These are phyloP conservation scores for Rubia tinctorum DNA, from an alignment of 305 asterid species.

Conservation along the genomic window DNA sequence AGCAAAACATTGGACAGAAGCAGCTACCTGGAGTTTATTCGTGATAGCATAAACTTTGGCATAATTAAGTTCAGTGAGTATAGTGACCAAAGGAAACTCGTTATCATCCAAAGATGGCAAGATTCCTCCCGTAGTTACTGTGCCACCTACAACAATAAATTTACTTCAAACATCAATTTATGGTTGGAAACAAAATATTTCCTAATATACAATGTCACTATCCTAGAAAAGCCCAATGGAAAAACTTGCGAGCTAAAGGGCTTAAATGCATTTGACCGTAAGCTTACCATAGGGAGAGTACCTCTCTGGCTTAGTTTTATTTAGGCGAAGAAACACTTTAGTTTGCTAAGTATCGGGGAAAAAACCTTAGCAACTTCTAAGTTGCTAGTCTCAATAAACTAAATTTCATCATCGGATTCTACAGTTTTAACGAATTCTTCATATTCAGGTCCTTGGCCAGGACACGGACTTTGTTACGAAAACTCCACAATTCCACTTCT, in stretches of 20 bases:
- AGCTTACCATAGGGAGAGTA: slow-evolving; percentile 68
- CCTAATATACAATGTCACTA: neutral
- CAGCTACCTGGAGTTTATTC: slow-evolving; percentile 67
- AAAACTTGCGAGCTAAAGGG: neutral
- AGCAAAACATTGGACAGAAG: slow-evolving; percentile 15
- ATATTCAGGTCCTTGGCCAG: slow-evolving; percentile 63
- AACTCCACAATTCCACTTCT: neutral
- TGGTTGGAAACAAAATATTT: neutral
- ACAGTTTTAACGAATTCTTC: slow-evolving; percentile 75
- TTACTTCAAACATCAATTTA: neutral
- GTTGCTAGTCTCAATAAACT: slow-evolving; percentile 73
- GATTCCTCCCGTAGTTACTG: slow-evolving; percentile 41
- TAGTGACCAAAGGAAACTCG: slow-evolving; percentile 72
- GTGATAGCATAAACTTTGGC: slow-evolving; percentile 71
- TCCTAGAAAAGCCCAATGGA: neutral
- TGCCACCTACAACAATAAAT: slow-evolving; percentile 23
- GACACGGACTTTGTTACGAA: slow-evolving; percentile 9
- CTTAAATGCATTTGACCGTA: slow-evolving; percentile 6
- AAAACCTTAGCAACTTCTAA: slow-evolving; percentile 57
- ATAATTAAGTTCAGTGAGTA: slow-evolving; percentile 81
- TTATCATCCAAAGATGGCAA: slow-evolving; percentile 65
- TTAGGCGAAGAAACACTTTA: slow-evolving; percentile 65
- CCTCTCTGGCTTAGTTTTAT: slow-evolving; percentile 78
- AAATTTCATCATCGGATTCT: slow-evolving; percentile 64
- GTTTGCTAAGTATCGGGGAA: slow-evolving; percentile 43